Conservation (phyloP, 2,329 filamentous ascomycete species). For the Scytalidium lignicola region DNA sequence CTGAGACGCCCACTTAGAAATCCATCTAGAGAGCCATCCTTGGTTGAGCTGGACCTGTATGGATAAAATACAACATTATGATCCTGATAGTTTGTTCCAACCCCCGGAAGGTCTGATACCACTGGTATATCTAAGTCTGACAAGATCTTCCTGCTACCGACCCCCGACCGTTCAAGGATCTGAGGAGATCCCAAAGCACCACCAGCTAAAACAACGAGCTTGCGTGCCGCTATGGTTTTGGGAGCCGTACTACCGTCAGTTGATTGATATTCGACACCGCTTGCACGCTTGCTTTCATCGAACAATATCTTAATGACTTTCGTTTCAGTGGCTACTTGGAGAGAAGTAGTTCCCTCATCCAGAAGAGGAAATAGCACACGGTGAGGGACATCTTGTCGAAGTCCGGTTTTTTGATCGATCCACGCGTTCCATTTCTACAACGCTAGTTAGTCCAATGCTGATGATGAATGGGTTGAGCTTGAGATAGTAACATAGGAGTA, state of each 20-base stretch:
- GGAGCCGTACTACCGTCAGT: not conserved
- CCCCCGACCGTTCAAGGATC: not conserved
- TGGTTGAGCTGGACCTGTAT: not conserved
- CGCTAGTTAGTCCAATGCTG: not conserved
- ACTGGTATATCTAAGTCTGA: conserved; percentile 35
- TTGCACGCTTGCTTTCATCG: conserved; percentile 64
- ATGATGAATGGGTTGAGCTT: too few species aligned
- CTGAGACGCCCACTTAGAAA: not conserved
- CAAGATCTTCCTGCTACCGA: not conserved
- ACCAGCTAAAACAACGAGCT: not conserved
- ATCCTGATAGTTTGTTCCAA: conserved; percentile 43
- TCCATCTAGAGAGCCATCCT: not conserved
- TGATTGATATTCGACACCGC: conserved; percentile 54
- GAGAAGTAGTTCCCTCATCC: conserved; percentile 56
- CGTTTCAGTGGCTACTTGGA: conserved; percentile 69
- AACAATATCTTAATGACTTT: conserved; percentile 71
- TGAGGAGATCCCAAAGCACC: not conserved
- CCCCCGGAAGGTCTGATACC: conserved; percentile 17
- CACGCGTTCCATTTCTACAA: not conserved
- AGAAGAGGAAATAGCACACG: conserved; percentile 58
- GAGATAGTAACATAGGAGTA: not conserved
- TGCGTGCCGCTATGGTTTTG: not conserved
- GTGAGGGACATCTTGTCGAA: conserved; percentile 68
- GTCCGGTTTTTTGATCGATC: conserved; percentile 34
- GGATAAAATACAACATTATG: conserved; percentile 11